Percentiles rank a stretch among this genome's conserved stretches.
Conservation (phyloP, 495 filamentous ascomycete genomes). For the Sabuloglossum arenarium region DNA sequence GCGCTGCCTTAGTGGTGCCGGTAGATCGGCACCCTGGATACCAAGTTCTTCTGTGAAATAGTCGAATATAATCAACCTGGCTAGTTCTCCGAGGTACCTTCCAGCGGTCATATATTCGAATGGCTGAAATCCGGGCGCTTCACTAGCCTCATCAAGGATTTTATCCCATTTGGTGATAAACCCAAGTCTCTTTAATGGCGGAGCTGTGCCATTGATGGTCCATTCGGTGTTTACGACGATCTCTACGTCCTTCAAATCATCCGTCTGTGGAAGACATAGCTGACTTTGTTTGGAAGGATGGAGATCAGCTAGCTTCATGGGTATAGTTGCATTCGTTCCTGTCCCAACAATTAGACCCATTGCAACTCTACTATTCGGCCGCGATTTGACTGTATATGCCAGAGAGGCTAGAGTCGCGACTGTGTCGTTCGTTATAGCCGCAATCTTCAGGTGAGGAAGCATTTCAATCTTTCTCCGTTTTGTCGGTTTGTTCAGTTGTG, state of each 20-base stretch:
- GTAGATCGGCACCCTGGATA: constrained; percentile 23
- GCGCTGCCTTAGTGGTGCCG: constrained; percentile 33
- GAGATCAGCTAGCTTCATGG: constrained; percentile 41
- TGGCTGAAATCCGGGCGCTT: constrained; percentile 62
- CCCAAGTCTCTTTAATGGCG: constrained; percentile 39
- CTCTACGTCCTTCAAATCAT: constrained; percentile 26
- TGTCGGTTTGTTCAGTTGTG: constrained; percentile 19
- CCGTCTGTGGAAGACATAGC: constrained; percentile 19
- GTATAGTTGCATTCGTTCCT: constrained; percentile 65
- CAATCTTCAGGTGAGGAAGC: constrained; percentile 45
- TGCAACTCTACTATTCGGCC: constrained; percentile 47
- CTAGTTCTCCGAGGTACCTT: constrained; percentile 68
- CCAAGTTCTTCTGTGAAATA: constrained; percentile 30
- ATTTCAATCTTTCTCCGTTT: not conserved
- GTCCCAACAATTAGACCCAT: constrained; percentile 74
- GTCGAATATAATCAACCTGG: constrained; percentile 47
- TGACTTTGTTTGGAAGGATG: constrained; percentile 37
- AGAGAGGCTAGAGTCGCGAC: constrained; percentile 63
- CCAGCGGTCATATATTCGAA: constrained; percentile 80
- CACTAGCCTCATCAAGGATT: constrained; percentile 39
- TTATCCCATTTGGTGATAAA: constrained; percentile 54
- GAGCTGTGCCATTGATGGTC: constrained; percentile 55
- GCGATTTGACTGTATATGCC: constrained; percentile 39
- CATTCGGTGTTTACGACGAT: constrained; percentile 75
- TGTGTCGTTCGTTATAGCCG: constrained; percentile 64